Conservation (phyloP, 768 basidiomycete species). For the Auriculariales sp. region DNA sequence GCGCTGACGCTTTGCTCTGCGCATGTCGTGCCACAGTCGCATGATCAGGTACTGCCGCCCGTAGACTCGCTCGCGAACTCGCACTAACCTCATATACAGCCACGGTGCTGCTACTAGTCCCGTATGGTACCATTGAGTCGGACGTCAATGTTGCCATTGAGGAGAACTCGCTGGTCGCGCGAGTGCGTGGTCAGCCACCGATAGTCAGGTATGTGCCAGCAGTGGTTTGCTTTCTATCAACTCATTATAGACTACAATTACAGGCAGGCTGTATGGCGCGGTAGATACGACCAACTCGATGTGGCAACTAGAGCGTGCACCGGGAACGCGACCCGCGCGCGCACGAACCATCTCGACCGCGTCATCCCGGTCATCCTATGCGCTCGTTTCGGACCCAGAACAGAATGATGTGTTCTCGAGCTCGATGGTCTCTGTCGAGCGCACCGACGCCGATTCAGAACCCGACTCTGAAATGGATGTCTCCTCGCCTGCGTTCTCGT, state of each 20-base stretch:
- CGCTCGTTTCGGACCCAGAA: slow-evolving; percentile 53
- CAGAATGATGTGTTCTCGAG: slow-evolving; percentile 58
- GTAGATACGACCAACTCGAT: slow-evolving; percentile 52
- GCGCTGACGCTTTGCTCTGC: slow-evolving; percentile 7
- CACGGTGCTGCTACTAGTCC: slow-evolving; percentile 61
- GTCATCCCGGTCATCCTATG: slow-evolving; percentile 70
- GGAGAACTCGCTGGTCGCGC: slow-evolving; percentile 54
- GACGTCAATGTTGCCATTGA: slow-evolving; percentile 64
- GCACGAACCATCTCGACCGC: slow-evolving; percentile 66
- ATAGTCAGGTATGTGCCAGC: slow-evolving; percentile 41
- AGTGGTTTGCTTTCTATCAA: background rate
- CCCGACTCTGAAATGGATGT: slow-evolving; percentile 38
- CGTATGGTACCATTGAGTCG: slow-evolving; percentile 53
- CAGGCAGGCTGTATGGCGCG: slow-evolving; percentile 58
- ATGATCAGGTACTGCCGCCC: slow-evolving; percentile 54
- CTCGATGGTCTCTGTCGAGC: slow-evolving; percentile 70
- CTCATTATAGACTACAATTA: background rate
- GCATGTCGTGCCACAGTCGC: slow-evolving; percentile 36
- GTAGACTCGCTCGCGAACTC: slow-evolving; percentile 5
- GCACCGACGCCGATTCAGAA: slow-evolving; percentile 57
- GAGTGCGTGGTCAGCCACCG: slow-evolving; percentile 53
- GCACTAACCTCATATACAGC: slow-evolving; percentile 31
- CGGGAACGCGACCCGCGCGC: slow-evolving; percentile 33
- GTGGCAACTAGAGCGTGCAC: slow-evolving; percentile 65
- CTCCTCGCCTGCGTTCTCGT: slow-evolving; percentile 44